Percentiles rank a stretch among this genome's conserved stretches.
Evolutionary conservation across 176 grass and related monocot genomes (phyloP).

Genomic region (Cymbopogon citratus): DNA sequence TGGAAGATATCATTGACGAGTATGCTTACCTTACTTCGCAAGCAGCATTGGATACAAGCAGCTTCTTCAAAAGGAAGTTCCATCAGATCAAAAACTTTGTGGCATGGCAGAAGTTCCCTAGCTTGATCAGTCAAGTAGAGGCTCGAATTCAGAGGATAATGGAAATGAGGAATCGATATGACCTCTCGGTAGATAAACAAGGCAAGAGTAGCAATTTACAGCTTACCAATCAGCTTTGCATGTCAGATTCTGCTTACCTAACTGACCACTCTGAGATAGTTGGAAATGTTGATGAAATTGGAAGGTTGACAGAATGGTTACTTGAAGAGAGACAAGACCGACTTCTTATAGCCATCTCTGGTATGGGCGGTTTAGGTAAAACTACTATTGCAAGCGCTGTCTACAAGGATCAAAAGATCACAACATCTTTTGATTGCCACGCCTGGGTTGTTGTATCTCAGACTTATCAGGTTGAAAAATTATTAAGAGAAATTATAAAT

Average conservation of each 20-base stretch:
- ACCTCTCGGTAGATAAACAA: neutral
- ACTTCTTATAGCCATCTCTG: conserved; percentile 12
- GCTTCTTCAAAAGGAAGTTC: conserved; percentile 2
- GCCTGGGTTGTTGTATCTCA: conserved; percentile 26
- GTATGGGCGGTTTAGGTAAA: conserved; percentile 31
- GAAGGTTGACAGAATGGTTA: neutral
- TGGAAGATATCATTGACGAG: neutral
- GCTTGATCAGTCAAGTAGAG: conserved; percentile 10
- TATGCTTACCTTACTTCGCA: conserved; percentile 29
- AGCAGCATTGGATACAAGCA: neutral
- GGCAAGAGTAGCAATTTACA: neutral
- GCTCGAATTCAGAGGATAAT: neutral
- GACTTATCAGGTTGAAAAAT: conserved; percentile 8
- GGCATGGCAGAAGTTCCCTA: neutral
- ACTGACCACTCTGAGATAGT: conserved; percentile 2
- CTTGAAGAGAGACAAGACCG: conserved; percentile 2
- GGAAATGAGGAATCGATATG: conserved; percentile 21
- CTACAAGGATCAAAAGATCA: conserved; percentile 10
- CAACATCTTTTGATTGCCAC: neutral
- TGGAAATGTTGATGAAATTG: conserved; percentile 5
- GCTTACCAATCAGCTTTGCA: neutral
- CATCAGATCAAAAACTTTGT: neutral
- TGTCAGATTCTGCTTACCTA: neutral
- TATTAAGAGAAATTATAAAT: conserved; percentile 29
- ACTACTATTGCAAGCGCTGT: neutral